phyloP scores from a whole-genome alignment of 73 alveolate genomes.

The Paramecium sexaurelia region DNA sequence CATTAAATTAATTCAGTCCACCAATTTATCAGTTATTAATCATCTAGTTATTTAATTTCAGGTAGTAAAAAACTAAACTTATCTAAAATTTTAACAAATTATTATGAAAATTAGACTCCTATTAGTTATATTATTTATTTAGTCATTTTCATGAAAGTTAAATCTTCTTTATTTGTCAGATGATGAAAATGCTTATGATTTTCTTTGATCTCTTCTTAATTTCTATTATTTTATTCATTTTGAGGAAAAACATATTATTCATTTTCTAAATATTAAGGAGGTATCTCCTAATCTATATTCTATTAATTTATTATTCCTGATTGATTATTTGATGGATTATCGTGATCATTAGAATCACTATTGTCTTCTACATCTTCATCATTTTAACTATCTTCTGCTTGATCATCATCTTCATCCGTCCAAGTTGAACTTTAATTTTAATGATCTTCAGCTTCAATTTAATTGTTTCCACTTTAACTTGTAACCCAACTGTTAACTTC shows the following conservation, averaged over 20 bases:
- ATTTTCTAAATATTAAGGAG: not conserved
- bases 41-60: not conserved
- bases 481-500: not conserved
- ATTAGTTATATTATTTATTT: not conserved
- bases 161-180: slow-evolving; percentile 11
- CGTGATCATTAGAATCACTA: not conserved
- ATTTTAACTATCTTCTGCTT: not conserved
- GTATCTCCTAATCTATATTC: not conserved
- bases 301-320: not conserved
- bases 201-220: not conserved
- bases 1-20: slow-evolving; percentile 5
- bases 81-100: not conserved
- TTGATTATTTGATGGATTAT: not conserved
- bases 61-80: not conserved
- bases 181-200: not conserved
- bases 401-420: slow-evolving; percentile 31
- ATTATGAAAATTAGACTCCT: not conserved
- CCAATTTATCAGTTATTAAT: not conserved
- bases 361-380: not conserved
- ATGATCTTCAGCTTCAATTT: not conserved
- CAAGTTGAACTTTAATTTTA: not conserved
- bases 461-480: not conserved
- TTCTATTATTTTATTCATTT: not conserved
- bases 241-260: not conserved
- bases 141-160: not conserved